These are phyloP conservation scores for Teunomyces tritomae DNA, from an alignment of 805 yeast genomes.

Conservation along the genomic window DNA sequence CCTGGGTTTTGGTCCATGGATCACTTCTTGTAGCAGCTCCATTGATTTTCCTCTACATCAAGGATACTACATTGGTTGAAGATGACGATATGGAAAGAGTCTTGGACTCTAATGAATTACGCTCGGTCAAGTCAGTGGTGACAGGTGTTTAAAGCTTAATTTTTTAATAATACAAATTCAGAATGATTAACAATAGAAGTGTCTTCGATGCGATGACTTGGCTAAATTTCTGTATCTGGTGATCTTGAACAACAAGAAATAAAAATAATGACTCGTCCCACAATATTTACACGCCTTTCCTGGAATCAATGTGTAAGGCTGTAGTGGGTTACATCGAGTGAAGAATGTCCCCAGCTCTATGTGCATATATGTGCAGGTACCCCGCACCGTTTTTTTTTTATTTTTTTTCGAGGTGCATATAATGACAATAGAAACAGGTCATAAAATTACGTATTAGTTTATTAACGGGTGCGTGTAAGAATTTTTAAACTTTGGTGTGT, in stretches of 20 bases:
- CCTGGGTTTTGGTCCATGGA: constrained; percentile 47
- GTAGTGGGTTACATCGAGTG: too few species aligned
- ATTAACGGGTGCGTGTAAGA: too few species aligned
- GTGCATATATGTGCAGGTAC: neutral
- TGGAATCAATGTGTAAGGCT: too few species aligned
- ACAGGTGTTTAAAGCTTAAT: neutral
- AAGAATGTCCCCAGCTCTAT: too few species aligned
- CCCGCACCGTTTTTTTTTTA: neutral
- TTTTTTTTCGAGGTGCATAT: too few species aligned
- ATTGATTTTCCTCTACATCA: constrained; percentile 41
- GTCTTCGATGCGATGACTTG: neutral
- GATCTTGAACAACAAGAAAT: too few species aligned
- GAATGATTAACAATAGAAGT: neutral
- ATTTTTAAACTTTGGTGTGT: too few species aligned
- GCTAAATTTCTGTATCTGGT: neutral
- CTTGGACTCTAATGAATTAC: constrained; percentile 11
- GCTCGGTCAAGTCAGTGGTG: neutral
- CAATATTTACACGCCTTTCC: neutral
- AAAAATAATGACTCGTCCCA: neutral
- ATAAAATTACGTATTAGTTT: too few species aligned
- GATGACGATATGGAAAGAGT: constrained; percentile 22
- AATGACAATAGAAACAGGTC: too few species aligned
- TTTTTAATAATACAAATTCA: neutral
- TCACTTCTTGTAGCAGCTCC: constrained; percentile 52
- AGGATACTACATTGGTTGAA: constrained; percentile 41